Evolutionary conservation across 1,284 basidiomycete species (phyloP), one percentile per base, ranked within the genome.

Genomic region (Paramarasmius palmivorus): DNA sequence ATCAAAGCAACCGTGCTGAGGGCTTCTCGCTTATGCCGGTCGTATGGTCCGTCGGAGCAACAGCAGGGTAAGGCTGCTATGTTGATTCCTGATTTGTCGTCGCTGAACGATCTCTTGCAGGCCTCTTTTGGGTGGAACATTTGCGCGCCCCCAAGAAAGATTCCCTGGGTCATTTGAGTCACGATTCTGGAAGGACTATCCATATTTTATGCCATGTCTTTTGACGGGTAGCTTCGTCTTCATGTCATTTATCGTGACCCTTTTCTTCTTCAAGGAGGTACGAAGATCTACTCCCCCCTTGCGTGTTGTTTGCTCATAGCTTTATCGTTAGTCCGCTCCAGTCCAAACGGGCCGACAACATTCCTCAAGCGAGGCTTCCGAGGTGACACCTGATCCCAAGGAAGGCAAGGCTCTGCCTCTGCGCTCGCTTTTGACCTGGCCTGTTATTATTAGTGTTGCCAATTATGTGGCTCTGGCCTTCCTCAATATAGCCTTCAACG

Each of bases 391-490:
- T 14, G 61, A 32, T 65, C 67, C 52, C 52, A 41, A 53, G 41
- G 54, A 54, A 15, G 54, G 65, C 32, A 50, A 51, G 7, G 68
- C 70, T 15, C 63, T 78, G 4, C 72, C 83, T 4, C 67, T 89
- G 20, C 74, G 75, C 14, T 64, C 71, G 22, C 68, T 86, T 10
- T 66, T 85, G 48, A 76, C 70, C 2, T 72, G 66, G 22, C 75
- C 73, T 0, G 73, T 84, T 20, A 62, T 82, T 15, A 62, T 88
- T 38, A 76, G 83, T 34, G 72, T 87, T 23, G 70, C 74, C 36
- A 89, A 87, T 66, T 88, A 87, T 64, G 75, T 75, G 34, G 59
- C 75, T 17, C 69, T 87, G 20, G 79, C 82, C 20, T 73, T 86
- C 56, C 65, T 86, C 7, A 82, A 84, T 55, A 83, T 85, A 50